These are phyloP conservation scores for Acanthamoeba lenticulata DNA, from an alignment of 208 protist species.

Conservation along the genomic window DNA sequence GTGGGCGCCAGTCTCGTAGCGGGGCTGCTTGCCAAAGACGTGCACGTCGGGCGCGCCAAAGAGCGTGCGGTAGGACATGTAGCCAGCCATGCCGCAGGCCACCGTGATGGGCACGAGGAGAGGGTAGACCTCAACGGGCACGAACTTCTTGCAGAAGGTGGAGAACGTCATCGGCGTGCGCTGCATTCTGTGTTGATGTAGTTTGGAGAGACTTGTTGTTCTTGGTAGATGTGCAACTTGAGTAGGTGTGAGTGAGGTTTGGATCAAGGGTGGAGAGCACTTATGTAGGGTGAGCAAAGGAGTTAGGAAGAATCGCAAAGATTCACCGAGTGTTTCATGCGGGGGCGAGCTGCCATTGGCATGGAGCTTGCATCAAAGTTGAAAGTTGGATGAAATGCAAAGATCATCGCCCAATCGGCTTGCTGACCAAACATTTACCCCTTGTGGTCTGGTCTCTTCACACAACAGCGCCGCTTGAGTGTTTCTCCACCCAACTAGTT, in stretches of 20 bases:
- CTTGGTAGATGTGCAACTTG: neutral
- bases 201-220: neutral
- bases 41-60: conserved; percentile 26
- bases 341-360: no score
- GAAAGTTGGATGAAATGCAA: no score
- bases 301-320: no score
- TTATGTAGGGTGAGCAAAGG: no score
- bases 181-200: neutral
- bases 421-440: no score
- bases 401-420: no score
- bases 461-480: no score
- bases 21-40: conserved; percentile 16
- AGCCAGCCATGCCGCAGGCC: neutral
- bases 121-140: conserved; percentile 28
- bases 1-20: neutral
- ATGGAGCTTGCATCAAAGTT: no score
- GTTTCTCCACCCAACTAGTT: no score
- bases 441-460: no score
- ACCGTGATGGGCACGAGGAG: neutral
- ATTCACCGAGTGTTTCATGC: no score
- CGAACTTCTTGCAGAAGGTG: neutral
- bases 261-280: neutral
- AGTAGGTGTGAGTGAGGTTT: no score
- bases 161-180: neutral
- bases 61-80: conserved; percentile 9